These are phyloP conservation scores for Glarea lozoyensis DNA, from an alignment of 495 filamentous ascomycete species.

Conservation along the genomic window DNA sequence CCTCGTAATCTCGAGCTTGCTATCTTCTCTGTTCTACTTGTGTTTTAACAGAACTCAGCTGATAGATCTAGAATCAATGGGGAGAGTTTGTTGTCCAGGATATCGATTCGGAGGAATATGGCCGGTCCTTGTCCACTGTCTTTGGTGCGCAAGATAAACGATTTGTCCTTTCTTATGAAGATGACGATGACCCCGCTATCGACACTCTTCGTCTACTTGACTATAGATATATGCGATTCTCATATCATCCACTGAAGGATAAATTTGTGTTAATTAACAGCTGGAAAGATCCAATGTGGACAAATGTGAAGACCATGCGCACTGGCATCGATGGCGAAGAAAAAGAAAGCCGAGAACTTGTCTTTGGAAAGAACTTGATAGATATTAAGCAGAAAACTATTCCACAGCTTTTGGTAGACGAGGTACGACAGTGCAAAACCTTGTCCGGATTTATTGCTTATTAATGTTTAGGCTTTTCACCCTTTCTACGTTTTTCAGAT, in stretches of 20 bases:
- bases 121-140: conserved; percentile 74
- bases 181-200: conserved; percentile 79
- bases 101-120: conserved; percentile 60
- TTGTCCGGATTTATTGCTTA: conserved; percentile 9
- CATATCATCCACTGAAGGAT: conserved; percentile 78
- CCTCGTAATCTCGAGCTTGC: too few relatives aligned
- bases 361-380: conserved; percentile 85
- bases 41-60: not conserved
- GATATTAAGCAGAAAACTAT: conserved; percentile 84
- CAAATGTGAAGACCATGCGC: conserved; percentile 63
- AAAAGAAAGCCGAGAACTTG: conserved; percentile 68
- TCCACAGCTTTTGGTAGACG: conserved; percentile 77
- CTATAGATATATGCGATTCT: conserved; percentile 91
- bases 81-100: conserved; percentile 71
- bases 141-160: conserved; percentile 61
- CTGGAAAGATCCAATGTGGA: conserved; percentile 93
- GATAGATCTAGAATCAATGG: conserved; percentile 68
- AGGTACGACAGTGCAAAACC: conserved; percentile 43
- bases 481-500: conserved; percentile 99
- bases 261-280: conserved; percentile 76
- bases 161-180: conserved; percentile 40
- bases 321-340: conserved; percentile 85
- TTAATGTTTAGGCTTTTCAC: conserved; percentile 69
- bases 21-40: not conserved
- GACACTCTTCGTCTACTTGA: conserved; percentile 63